Evolutionary conservation across 169 alveolate species (phyloP), one percentile per base, ranked within the genome.

Genomic region (Eimeria falciformis): DNA sequence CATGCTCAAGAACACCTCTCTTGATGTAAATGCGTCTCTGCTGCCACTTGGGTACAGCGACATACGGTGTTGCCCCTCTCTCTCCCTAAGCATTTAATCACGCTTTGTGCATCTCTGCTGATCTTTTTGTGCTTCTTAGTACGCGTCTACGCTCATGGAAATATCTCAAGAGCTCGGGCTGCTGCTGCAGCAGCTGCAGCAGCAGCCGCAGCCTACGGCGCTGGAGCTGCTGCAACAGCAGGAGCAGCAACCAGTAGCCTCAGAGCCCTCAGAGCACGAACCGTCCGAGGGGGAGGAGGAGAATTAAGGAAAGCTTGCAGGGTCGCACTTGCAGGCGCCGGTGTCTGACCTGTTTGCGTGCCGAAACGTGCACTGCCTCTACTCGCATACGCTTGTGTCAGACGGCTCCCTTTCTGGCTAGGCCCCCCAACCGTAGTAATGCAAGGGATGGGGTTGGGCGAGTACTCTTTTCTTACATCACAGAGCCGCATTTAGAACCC

Each of bases 141-240:
- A 79, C 75, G 53, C 37, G 18, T 27, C 73, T 23, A 79, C 89
- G 55, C 55, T 73, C 56, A 55, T 73, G 23, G 89, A 79, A 17
- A 14, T 79, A 21, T 27, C 37, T 43, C 75, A 69, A 21, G 37
- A 79, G 53, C 47, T 50, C 46, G 75, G 33, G 53, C 50, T 27
- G 75, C 75, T 79, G 55, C 89, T 79, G 56, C 89, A 79, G 55
- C 55, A 79, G 73, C 89, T 79, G 75, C 89, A 79, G 73, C 58
- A 79, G 55, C 89, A 69, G 5, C 89, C 68, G 50, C 56, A 79
- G 55, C 75, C 47, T n/a, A 50, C 75, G 21, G 75, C 89, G 27
- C 89, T 79, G 43, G 89, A 79, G 53, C 73, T 43, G 37, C 75
- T 79, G 89, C 89, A 79, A n/a, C n/a, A n/a, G n/a, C n/a, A n/a